Evolutionary conservation across 2,329 filamentous ascomycete species (phyloP).

Genomic region (Aurifilum marmelostoma): DNA sequence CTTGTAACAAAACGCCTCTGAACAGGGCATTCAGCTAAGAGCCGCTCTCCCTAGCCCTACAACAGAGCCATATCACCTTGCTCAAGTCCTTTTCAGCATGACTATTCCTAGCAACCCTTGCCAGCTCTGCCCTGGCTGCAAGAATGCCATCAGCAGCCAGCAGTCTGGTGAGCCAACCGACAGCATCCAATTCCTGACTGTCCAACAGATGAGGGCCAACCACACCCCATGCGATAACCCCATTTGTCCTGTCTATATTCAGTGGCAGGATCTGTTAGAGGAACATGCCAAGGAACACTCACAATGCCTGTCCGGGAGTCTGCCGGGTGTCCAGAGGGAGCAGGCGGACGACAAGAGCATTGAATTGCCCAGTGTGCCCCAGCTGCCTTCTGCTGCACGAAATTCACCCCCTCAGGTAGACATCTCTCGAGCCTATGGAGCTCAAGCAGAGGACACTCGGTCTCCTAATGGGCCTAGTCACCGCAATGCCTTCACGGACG

Average conservation of each 20-base stretch:
- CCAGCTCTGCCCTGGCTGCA: slow-evolving; percentile 3
- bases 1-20: not conserved
- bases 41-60: not conserved
- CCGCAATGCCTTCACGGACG: not conserved
- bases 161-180: not conserved
- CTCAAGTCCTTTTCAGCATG: not conserved
- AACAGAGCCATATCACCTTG: not conserved
- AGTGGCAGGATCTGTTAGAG: not conserved
- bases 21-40: not conserved
- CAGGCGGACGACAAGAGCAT: not conserved
- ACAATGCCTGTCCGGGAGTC: not conserved
- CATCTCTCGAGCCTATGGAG: not conserved
- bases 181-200: not conserved
- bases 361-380: not conserved
- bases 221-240: not conserved
- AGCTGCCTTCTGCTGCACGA: not conserved
- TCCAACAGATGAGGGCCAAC: not conserved
- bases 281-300: not conserved
- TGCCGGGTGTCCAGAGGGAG: not conserved
- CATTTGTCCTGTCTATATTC: not conserved
- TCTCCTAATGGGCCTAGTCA: not conserved
- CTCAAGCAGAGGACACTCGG: not conserved
- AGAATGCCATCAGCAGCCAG: not conserved
- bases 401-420: not conserved
- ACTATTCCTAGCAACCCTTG: not conserved